Percentiles rank a stretch among this genome's conserved stretches.
Evolutionary conservation across 78 protist species (phyloP).

Genomic region (Emiliania huxleyi): DNA sequence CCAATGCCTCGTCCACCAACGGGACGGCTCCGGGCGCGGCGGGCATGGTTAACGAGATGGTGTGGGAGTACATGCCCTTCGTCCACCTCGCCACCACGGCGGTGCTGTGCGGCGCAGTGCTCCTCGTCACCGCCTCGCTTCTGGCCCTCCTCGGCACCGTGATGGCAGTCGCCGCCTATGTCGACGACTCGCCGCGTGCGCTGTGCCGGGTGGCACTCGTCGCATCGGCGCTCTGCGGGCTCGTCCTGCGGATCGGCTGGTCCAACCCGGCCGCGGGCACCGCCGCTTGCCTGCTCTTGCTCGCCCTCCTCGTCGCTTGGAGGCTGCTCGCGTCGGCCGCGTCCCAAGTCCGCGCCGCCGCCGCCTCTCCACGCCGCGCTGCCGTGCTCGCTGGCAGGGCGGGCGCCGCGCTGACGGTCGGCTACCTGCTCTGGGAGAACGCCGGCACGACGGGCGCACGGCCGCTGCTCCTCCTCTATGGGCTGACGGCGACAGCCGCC

Average conservation of each 20-base stretch:
- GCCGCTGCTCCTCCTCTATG: neutral
- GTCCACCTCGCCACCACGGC: neutral
- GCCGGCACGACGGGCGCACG: neutral
- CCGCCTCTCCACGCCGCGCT: too few species aligned
- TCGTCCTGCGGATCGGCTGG: neutral
- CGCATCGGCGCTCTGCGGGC: neutral
- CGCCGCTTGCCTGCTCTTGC: neutral
- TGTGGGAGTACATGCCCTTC: neutral
- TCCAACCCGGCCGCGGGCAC: neutral
- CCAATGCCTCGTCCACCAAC: neutral
- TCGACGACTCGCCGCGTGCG: neutral
- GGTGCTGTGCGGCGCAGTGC: neutral
- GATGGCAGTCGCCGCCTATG: neutral
- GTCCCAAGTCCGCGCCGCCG: neutral
- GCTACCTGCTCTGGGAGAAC: neutral
- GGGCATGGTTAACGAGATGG: neutral
- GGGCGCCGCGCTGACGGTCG: neutral
- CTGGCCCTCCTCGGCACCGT: neutral
- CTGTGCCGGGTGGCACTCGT: neutral
- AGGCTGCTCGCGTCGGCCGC: neutral
- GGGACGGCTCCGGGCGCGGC: neutral
- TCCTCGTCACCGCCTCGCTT: neutral
- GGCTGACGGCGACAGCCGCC: neutral
- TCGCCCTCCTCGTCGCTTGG: neutral
- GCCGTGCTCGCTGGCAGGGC: too few species aligned